A percentile compares a stretch with the other conserved stretches of the same genome.
Conservation (phyloP, 106 monocot genomes). For the Agapanthus africanus region DNA sequence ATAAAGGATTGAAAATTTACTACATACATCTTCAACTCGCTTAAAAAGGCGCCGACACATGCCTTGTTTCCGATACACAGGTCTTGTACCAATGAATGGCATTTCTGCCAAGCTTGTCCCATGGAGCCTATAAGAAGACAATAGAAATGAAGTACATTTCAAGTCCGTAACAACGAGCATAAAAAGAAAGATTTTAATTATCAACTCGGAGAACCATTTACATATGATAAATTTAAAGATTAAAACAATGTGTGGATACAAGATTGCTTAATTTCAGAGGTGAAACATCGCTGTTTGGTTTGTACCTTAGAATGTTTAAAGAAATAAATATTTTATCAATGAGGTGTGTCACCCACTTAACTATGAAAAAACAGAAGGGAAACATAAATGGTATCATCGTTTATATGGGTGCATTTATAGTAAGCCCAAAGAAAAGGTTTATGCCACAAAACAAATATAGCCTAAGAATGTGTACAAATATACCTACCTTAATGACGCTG, state of each 20-base stretch:
- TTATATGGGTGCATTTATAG: not conserved
- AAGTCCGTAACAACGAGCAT: too few relatives aligned
- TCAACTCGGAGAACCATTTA: not conserved
- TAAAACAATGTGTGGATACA: not conserved
- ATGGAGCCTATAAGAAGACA: constrained; percentile 33
- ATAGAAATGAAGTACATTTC: not conserved
- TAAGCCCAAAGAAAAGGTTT: not conserved
- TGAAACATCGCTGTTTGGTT: too few relatives aligned
- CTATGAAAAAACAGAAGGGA: not conserved
- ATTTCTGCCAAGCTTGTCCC: constrained; percentile 61
- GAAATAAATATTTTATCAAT: not conserved
- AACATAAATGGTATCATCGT: not conserved
- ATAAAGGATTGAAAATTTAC: not conserved
- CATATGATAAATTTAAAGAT: not conserved
- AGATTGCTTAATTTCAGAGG: not conserved
- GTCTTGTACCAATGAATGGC: constrained; percentile 69
- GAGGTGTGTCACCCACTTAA: not conserved
- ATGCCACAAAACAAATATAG: not conserved
- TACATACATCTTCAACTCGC: constrained; percentile 52
- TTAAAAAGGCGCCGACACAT: constrained; percentile 61
- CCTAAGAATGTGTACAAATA: not conserved
- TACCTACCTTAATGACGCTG: constrained; percentile 43
- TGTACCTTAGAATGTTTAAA: too few relatives aligned
- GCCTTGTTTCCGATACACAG: constrained; percentile 46
- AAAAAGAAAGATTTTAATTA: not conserved